Conservation (phyloP, 2,329 filamentous ascomycete genomes). For the Fusarium pseudocircinatum region DNA sequence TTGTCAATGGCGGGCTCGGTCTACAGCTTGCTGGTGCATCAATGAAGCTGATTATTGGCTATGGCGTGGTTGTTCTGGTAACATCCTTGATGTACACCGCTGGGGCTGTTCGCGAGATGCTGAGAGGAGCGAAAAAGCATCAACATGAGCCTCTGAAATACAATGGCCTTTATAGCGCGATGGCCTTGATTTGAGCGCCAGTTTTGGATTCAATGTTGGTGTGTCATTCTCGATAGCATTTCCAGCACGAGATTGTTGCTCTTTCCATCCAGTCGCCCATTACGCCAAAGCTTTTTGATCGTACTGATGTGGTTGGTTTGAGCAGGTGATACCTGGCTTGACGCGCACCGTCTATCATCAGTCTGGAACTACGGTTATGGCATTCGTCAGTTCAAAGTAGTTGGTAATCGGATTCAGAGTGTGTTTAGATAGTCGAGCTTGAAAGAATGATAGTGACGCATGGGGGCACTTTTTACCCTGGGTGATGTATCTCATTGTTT, state of each 20-base stretch:
- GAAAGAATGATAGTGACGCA: too few relatives aligned
- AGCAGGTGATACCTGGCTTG: background rate
- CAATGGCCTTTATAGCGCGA: background rate
- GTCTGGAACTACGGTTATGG: too few relatives aligned
- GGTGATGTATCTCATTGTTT: background rate
- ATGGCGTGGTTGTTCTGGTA: background rate
- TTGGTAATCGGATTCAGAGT: background rate
- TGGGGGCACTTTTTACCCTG: background rate
- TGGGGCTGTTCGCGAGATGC: background rate
- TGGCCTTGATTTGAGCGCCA: background rate
- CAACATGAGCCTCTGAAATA: background rate
- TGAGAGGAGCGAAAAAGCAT: background rate
- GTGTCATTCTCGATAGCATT: background rate
- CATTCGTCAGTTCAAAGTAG: too few relatives aligned
- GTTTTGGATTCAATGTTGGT: background rate
- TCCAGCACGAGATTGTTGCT: background rate
- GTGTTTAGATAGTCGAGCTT: too few relatives aligned
- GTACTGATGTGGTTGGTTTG: too few relatives aligned
- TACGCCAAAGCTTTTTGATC: accelerated
- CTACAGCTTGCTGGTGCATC: slow-evolving; percentile 57
- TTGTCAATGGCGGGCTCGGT: slow-evolving; percentile 71
- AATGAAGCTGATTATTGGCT: background rate
- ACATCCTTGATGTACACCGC: background rate
- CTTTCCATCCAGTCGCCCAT: background rate
- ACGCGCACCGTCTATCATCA: too few relatives aligned